phyloP scores from a whole-genome alignment of 1,139 yeast species.

The Pichia sp. region DNA sequence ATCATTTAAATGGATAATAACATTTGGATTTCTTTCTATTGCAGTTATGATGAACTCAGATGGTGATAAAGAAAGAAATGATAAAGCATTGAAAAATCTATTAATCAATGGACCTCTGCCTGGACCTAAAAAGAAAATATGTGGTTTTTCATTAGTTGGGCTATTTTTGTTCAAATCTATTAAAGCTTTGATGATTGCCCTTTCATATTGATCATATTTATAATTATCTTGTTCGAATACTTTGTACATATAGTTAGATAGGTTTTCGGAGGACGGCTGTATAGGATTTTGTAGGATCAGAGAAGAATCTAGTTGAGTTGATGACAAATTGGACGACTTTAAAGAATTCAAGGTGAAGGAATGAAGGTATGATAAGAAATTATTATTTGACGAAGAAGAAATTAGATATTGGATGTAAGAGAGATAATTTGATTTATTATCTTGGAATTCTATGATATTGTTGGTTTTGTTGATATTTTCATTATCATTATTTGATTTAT shows the following conservation, averaged over 20 bases:
- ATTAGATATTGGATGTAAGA: conserved; percentile 35
- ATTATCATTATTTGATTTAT: conserved; percentile 23
- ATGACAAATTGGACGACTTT: conserved; percentile 11
- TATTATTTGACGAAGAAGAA: conserved; percentile 15
- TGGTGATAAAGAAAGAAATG: conserved; percentile 26
- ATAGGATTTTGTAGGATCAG: conserved; percentile 44
- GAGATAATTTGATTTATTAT: conserved; percentile 36
- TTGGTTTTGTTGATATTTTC: too few species aligned
- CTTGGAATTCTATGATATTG: conserved; percentile 4
- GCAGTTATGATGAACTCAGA: conserved; percentile 40
- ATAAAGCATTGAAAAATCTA: conserved; percentile 39
- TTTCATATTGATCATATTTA: conserved; percentile 62
- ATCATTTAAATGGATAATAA: conserved; percentile 41
- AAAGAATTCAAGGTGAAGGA: conserved; percentile 21
- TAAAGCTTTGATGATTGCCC: conserved; percentile 59
- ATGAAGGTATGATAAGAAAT: conserved; percentile 23
- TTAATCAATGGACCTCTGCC: conserved; percentile 81
- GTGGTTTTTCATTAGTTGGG: conserved; percentile 9
- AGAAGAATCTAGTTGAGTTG: conserved; percentile 1
- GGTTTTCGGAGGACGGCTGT: conserved; percentile 57
- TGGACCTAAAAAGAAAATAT: conserved; percentile 70
- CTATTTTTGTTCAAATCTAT: conserved; percentile 28
- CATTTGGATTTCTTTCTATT: conserved; percentile 67
- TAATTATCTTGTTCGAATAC: conserved; percentile 62
- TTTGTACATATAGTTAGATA: conserved; percentile 55